Percentiles rank a stretch among this genome's conserved stretches.
phyloP scores from a whole-genome alignment of 306 rosid species.

The Biancaea sappan region DNA sequence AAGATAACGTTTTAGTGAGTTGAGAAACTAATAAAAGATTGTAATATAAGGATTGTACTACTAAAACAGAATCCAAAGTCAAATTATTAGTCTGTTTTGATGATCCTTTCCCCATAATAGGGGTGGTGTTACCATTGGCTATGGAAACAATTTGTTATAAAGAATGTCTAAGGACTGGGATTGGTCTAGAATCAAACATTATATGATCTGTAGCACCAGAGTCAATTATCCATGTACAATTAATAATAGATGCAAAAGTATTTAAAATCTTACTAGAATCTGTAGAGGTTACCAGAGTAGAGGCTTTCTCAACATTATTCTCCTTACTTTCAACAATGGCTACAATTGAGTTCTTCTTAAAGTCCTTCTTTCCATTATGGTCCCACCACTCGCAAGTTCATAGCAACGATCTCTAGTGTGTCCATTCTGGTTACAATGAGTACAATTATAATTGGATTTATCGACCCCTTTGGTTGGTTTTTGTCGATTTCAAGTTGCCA shows the following conservation, averaged over 20 bases:
- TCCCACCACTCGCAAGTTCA: constrained; percentile 30
- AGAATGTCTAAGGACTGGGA: too few species aligned
- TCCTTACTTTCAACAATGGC: constrained; percentile 5
- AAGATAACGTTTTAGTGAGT: too few species aligned
- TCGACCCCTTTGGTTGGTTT: background rate
- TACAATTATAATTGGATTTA: constrained; percentile 6
- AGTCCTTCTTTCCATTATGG: background rate
- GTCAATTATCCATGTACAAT: constrained; percentile 21
- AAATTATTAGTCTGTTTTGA: too few species aligned
- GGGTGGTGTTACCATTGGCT: too few species aligned
- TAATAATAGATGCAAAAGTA: background rate
- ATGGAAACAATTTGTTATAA: too few species aligned
- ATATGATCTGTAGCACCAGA: too few species aligned
- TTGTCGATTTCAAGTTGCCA: background rate
- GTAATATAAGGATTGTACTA: constrained; percentile 7
- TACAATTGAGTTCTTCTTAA: background rate
- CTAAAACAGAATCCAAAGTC: too few species aligned
- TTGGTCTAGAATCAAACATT: too few species aligned
- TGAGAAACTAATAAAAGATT: constrained; percentile 9
- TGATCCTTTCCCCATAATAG: constrained; percentile 9
- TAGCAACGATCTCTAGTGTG: constrained; percentile 10
- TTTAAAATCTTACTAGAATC: background rate
- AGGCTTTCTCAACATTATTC: too few species aligned
- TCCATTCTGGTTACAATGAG: background rate
- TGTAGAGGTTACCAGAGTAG: too few species aligned